Evolutionary conservation across 139 green algal genomes (phyloP).

Genomic region (Tetratostichococcus sp.): DNA sequence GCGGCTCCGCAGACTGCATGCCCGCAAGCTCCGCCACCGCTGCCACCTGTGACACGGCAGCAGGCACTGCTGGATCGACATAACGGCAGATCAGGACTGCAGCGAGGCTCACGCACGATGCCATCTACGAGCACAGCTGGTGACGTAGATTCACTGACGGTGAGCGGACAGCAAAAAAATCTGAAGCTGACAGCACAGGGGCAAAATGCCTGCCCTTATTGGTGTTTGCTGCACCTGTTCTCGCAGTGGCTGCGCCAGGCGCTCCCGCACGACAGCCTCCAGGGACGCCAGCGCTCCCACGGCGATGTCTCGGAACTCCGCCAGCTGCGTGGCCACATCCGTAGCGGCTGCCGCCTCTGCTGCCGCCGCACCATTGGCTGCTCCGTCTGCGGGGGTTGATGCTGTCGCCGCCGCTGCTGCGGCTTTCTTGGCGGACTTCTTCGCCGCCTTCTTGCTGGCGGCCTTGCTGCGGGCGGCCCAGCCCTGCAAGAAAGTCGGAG

Average conservation of each 20-base stretch:
- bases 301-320: not conserved
- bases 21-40: slow-evolving; percentile 1
- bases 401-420: not conserved
- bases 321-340: not conserved
- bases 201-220: no score
- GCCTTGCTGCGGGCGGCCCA: slow-evolving; percentile 15
- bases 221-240: not conserved
- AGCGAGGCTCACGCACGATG: no score
- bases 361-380: not conserved
- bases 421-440: not conserved
- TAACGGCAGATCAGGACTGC: no score
- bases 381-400: no score
- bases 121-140: no score
- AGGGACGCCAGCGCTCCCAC: not conserved
- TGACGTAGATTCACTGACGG: no score
- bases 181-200: no score
- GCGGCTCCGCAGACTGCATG: not conserved
- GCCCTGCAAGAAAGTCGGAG: slow-evolving; percentile 7
- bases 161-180: no score
- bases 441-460: slow-evolving; percentile 6
- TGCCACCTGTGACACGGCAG: not conserved
- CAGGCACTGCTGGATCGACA: no score
- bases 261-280: not conserved
- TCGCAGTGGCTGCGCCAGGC: not conserved
- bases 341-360: not conserved